These are phyloP conservation scores for Jackrogersella multiformis DNA, from an alignment of 495 filamentous ascomycete species.

Conservation along the genomic window DNA sequence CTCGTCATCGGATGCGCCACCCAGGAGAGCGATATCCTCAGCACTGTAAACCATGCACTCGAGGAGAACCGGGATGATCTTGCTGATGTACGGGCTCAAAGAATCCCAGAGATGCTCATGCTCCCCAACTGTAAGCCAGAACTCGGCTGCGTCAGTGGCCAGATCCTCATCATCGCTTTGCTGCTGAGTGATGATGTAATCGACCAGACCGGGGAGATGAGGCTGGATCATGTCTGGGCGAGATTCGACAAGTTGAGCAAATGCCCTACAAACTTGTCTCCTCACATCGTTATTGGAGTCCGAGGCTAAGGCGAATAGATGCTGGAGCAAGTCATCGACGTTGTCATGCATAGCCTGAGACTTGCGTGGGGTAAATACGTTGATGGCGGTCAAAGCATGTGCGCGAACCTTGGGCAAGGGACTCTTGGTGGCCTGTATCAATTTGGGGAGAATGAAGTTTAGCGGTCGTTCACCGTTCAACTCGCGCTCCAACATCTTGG, in stretches of 20 bases:
- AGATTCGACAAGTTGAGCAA: conserved; percentile 91
- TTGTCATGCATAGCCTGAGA: conserved; percentile 77
- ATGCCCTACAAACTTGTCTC: conserved; percentile 89
- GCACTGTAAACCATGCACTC: conserved; percentile 97
- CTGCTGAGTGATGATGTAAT: conserved; percentile 93
- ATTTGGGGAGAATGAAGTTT: conserved; percentile 87
- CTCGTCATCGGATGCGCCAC: conserved; percentile 86
- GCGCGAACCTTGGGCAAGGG: conserved; percentile 77
- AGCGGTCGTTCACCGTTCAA: conserved; percentile 87
- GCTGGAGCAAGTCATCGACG: conserved; percentile 81
- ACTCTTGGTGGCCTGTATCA: conserved; percentile 84
- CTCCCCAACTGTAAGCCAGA: conserved; percentile 95
- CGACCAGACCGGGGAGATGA: conserved; percentile 86
- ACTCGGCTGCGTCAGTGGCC: conserved; percentile 94
- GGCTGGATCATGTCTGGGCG: conserved; percentile 88
- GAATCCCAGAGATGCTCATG: conserved; percentile 77
- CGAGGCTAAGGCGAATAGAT: conserved; percentile 80
- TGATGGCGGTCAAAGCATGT: conserved; percentile 82
- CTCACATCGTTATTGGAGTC: conserved; percentile 82
- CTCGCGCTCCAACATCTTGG: conserved; percentile 83
- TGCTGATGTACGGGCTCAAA: conserved; percentile 78
- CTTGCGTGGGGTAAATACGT: conserved; percentile 86
- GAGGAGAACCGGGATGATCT: conserved; percentile 89
- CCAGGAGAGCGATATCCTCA: conserved; percentile 86
- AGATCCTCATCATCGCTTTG: conserved; percentile 89